Base-by-base conservation (phyloP, 495 filamentous ascomycete species). In the Tuber microsphaerosporum region DNA sequence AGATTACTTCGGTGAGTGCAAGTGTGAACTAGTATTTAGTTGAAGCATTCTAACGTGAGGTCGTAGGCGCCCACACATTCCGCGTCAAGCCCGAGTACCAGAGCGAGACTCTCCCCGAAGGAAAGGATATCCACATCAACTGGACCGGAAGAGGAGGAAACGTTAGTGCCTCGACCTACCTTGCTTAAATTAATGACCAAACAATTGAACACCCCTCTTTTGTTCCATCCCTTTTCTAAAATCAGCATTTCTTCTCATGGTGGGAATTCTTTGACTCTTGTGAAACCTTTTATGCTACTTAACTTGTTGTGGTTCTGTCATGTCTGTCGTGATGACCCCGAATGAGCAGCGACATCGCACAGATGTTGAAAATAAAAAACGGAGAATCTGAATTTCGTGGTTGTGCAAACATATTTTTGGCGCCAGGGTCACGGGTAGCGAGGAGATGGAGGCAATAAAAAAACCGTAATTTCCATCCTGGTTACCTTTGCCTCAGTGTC, bases 111-210 rank as follows among this genome's bases (percentile, higher is more conserved):
- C 94, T 94, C 88, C 91, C 91, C 75, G 91, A 89, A 84, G 93
- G 90, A 84, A 88, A 93, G 87, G 90, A 98, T 84, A 94, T 95
- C 84, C 95, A 99, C 88, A 94, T 98, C 82, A 99, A 99, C 91
- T 99, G 96, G 95, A 99, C 95, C 79, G 96, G 95, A 74, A 90
- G 95, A 83, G 95, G 95, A 83, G 95, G 95, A 85, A 93, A 99
- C 82, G 93, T 98, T 72, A 95, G 92, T 73, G 95, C 95, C 80
- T 97, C 94, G 71, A 98, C 95, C 77, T 99, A 99, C 88, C 90
- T 93, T 84, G 95, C 92, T 88, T 99, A 94, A 91, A 74, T 71
- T 71, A 70, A 79, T 46, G 71, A 76, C 46, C 46, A 43, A 71
- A 34, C 56, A 65, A 74, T 70, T 39, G 43, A n/a, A 34, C 8